These are phyloP conservation scores for Xylaria sp. DNA, from an alignment of 2,329 filamentous ascomycete species.

Conservation along the genomic window DNA sequence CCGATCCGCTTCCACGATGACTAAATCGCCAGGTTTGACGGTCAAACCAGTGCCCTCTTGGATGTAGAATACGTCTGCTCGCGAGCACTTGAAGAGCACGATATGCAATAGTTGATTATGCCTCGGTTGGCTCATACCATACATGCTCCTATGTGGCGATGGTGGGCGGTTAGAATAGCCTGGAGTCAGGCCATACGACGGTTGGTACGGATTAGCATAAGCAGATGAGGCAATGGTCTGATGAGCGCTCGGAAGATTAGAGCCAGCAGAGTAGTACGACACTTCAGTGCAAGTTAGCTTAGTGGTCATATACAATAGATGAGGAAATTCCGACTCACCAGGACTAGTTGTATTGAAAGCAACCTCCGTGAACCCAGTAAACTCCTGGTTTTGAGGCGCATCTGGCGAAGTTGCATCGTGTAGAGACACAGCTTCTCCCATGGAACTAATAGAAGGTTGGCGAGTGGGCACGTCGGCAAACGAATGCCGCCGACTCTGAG, in stretches of 20 bases:
- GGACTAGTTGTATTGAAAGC: conserved; percentile 53
- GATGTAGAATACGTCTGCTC: conserved; percentile 96
- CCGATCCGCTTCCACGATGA: conserved; percentile 97
- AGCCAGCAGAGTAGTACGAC: conserved; percentile 53
- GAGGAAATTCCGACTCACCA: conserved; percentile 50
- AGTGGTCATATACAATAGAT: neutral
- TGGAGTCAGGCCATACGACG: conserved; percentile 58
- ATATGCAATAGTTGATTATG: conserved; percentile 82
- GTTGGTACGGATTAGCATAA: conserved; percentile 57
- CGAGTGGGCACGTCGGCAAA: conserved; percentile 76
- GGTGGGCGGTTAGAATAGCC: conserved; percentile 62
- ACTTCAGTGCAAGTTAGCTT: conserved; percentile 48
- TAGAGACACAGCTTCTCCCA: conserved; percentile 61
- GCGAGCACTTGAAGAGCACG: conserved; percentile 94
- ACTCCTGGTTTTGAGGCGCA: conserved; percentile 56
- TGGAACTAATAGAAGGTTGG: conserved; percentile 70
- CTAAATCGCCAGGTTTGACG: conserved; percentile 89
- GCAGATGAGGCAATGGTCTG: conserved; percentile 52
- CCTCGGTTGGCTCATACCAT: conserved; percentile 68
- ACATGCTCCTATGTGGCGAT: conserved; percentile 71
- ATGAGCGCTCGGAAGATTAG: conserved; percentile 48
- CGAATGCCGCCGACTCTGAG: conserved; percentile 82
- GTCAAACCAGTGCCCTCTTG: conserved; percentile 94
- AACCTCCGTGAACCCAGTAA: conserved; percentile 54
- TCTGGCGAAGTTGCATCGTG: conserved; percentile 61